Base-by-base conservation (phyloP, 2,329 filamentous ascomycete genomes). In the Phialocephala sp. region DNA sequence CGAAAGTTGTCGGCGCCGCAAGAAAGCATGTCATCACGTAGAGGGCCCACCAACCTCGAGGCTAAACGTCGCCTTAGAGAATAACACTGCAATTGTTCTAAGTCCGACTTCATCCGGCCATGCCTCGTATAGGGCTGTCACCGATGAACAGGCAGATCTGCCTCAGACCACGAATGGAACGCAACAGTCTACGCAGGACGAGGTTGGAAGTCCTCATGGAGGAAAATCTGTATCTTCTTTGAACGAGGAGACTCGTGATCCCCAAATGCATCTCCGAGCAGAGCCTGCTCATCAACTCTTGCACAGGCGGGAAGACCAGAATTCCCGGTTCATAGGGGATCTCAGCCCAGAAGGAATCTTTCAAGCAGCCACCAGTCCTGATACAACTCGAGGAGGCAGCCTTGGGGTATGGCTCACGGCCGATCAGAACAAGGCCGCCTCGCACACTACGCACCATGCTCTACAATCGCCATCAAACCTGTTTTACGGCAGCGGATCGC, bases 261-360 rank as follows among this genome's bases (percentile, higher is more conserved):
- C 22, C 35, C 59, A 18, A n/a, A n/a, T 2, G 4, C 39, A 58
- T 0, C 2, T 52, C 39, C 39, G 2, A 36, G 55, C 35, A 63
- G 50, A 61, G 22, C 18, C 52, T 1, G 5, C 32, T 24, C 59
- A 18, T 45, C 43, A 50, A 9, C 22, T 41, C 18, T 32, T 35
- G 2, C 52, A 15, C 20, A 14, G 20, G 3, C 35, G 47, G 27
- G 58, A 41, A n/a, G 32, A 20, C 39, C 54, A n/a, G 20, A 59
- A 64, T 24, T 54, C 69, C 14, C 82, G 85, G 8, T 88, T 87
- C 62, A 82, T 88, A 43, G 85, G 85, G 20, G 85, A 88, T 70
- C 71, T 87, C 35, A 88, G 86, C 68, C 86, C 86, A 1, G 86
- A 88, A 72, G 83, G 83, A 65, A 84, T 88, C 73, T 85, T 89